Evolutionary conservation across 768 basidiomycete species (phyloP).

Genomic region (Sporobolomyces pararoseus): DNA sequence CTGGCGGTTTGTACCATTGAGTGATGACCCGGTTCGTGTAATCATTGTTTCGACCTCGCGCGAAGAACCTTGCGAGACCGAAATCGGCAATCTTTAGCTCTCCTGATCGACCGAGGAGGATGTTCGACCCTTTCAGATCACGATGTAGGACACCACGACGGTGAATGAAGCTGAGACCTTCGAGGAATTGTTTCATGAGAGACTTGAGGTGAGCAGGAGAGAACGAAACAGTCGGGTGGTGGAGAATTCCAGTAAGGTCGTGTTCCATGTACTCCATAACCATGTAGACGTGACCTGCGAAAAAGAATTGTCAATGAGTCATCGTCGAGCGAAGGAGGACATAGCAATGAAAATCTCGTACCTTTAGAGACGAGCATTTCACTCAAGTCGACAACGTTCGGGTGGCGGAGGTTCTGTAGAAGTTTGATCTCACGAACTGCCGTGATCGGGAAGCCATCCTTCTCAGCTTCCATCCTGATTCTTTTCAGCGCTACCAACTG

Average conservation of each 20-base stretch:
- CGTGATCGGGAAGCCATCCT: slow-evolving; percentile 96
- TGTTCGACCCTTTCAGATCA: slow-evolving; percentile 98
- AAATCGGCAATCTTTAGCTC: slow-evolving; percentile 97
- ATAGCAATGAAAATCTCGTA: slow-evolving; percentile 49
- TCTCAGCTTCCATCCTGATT: slow-evolving; percentile 95
- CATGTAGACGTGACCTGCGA: slow-evolving; percentile 89
- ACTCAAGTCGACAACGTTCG: slow-evolving; percentile 79
- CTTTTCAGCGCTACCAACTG: slow-evolving; percentile 84
- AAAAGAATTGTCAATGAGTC: slow-evolving; percentile 30
- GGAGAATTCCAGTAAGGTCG: slow-evolving; percentile 88
- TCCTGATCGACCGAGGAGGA: slow-evolving; percentile 82
- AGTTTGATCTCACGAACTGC: slow-evolving; percentile 99
- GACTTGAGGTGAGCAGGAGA: slow-evolving; percentile 87
- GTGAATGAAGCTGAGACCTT: slow-evolving; percentile 89
- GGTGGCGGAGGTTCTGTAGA: slow-evolving; percentile 81
- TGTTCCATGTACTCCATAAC: slow-evolving; percentile 99
- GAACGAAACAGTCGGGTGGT: slow-evolving; percentile 81
- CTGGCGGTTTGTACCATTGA: slow-evolving; percentile 95
- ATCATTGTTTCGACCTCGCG: slow-evolving; percentile 80
- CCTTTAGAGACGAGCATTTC: slow-evolving; percentile 99
- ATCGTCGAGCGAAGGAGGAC: slow-evolving; percentile 2
- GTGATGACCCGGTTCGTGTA: slow-evolving; percentile 99
- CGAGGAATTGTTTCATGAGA: slow-evolving; percentile 89
- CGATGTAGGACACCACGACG: slow-evolving; percentile 94
- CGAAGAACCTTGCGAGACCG: slow-evolving; percentile 92